Evolutionary conservation across 805 yeast species (phyloP), one percentile per base, ranked within the genome.

Genomic region (Spathaspora hagerdaliae): DNA sequence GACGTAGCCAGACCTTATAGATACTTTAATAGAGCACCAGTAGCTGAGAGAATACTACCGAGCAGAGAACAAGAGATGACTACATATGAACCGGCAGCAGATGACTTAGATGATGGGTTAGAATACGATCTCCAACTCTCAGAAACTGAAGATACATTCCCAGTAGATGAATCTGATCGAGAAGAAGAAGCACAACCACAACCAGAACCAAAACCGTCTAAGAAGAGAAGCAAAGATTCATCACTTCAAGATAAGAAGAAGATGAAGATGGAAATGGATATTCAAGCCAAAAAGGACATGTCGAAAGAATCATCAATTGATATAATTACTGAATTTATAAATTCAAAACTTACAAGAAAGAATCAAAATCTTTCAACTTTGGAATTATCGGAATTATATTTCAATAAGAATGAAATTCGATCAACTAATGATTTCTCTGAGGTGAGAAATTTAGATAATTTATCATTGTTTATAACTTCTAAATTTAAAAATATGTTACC

Each of bases 61-160:
- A 19, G 24, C 24, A 19, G 24, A 19, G 36, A 33, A 24, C 36
- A 42, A 27, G 29, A 36, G 29, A 36, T 27, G 7, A 19, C 43
- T 10, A 3, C 24, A 40, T 31, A 26, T 15, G 36, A 33, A 19
- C 36, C 51, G n/a, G 49, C 41, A 14, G 85, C 76, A 12, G 96
- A 89, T 62, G 96, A 85, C 49, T 69, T 88, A 47, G 91, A 87
- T 42, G 96, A 87, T 59, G 92, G 89, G 2, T 67, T 88, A 41
- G 85, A 74, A 3, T 86, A 85, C 57, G 75, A 71, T 5, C 69
- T 78, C 24, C 78, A 75, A 35, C 54, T 65, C 27, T 59, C 59
- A 3, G 74, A 58, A 13, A 68, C 65, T 13, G 58, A 51, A 36
- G 70, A 63, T 29, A 61, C 62, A 10, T 67, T 54, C 10, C 63